A percentile compares a stretch with the other conserved stretches of the same genome.
phyloP scores from a whole-genome alignment of 202 grass and related monocot genomes.

The Cymbopogon flexuosus region DNA sequence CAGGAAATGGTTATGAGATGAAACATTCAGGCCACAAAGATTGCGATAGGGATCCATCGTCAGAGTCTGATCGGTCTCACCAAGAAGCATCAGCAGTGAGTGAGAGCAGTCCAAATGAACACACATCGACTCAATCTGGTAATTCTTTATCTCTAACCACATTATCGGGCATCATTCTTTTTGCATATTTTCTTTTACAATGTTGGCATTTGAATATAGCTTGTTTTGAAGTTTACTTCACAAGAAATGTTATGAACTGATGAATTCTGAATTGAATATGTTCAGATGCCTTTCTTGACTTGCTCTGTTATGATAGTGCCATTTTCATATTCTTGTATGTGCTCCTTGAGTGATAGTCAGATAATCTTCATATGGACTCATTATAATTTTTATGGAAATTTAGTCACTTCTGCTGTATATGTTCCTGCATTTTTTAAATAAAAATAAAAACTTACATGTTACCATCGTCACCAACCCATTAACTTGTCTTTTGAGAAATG shows the following conservation, averaged over 20 bases:
- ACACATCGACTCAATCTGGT: constrained; percentile 42
- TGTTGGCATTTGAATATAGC: background rate
- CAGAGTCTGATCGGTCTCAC: constrained; percentile 48
- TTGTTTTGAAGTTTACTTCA: constrained; percentile 1
- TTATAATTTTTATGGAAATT: constrained; percentile 8
- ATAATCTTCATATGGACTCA: background rate
- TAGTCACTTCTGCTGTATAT: background rate
- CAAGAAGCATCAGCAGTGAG: constrained; percentile 70
- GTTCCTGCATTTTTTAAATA: background rate
- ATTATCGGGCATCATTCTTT: background rate
- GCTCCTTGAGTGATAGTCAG: background rate
- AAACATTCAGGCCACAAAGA: constrained; percentile 47
- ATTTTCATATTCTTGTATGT: constrained; percentile 4
- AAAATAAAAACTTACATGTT: background rate
- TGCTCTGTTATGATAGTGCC: background rate
- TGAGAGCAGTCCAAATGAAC: constrained; percentile 53
- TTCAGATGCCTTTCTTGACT: constrained; percentile 1
- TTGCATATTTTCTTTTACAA: background rate
- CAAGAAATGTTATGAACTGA: background rate
- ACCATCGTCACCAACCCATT: background rate
- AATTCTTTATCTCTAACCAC: constrained; percentile 15
- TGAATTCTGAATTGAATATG: constrained; percentile 3
- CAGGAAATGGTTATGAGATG: constrained; percentile 38
- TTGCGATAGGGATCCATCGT: constrained; percentile 41
- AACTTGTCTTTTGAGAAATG: constrained; percentile 3